Evolutionary conservation across 2,329 filamentous ascomycete genomes (phyloP), one percentile per base, ranked within the genome.

Genomic region (Amesomyces nigricolor): DNA sequence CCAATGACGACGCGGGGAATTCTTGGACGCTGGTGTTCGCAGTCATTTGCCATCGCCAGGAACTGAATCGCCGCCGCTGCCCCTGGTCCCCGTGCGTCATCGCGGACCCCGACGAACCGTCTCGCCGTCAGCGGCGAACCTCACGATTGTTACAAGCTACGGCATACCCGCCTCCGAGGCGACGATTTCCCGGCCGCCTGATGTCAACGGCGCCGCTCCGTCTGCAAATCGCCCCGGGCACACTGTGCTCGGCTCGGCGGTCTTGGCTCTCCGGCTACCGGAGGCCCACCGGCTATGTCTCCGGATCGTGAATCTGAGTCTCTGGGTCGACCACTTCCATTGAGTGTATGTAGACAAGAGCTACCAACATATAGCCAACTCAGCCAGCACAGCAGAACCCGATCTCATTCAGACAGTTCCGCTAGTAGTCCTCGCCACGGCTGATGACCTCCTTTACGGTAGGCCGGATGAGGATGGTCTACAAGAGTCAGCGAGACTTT

Each of bases 371-470:
- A 45, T 47, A 55, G 29, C 42, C 42, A 56, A 52, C 47, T 47
- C 53, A 10, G 51, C 37, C 50, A 42, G 35, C 26, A 96, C 47
- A 63, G 67, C 55, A 32, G n/a, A 49, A 32, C 38, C 22, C 52
- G 19, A 29, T 11, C 47, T 38, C 26, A 44, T 39, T 51, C 37
- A 37, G 44, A 29, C 16, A n/a, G 38, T 61, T 58, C 46, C 47
- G 38, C 48, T 81, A 95, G 70, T 89, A 95, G 69, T 95, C 89
- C 52, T 94, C 88, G 62, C 89, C 89, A 59, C 89, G 83, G 71
- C 87, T 91, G 65, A 95, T 86, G 62, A 95, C 85, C 75, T 95
- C 89, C 78, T 95, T 95, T 53, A 91, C 86, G 57, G 78, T 91
- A 52, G 87, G 88, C 65, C 87, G 79, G 59, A 92, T 81, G 62